phyloP scores from a whole-genome alignment of 768 basidiomycete species.

The Saitozyma sp. region DNA sequence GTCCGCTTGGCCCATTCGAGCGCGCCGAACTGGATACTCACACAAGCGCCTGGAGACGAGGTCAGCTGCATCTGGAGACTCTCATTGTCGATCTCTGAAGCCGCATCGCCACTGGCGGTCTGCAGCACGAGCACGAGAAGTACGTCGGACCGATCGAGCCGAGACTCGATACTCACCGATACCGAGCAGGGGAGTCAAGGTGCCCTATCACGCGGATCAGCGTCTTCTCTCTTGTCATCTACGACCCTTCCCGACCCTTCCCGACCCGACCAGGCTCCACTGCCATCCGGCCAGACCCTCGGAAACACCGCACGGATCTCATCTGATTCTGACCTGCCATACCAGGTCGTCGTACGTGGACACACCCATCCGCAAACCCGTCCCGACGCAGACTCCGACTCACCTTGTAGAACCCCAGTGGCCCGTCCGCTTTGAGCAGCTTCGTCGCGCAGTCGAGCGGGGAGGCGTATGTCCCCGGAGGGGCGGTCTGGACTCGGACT shows the following conservation, averaged over 20 bases:
- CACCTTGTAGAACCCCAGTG: conserved; percentile 93
- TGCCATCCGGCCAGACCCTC: no score
- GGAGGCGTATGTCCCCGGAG: conserved; percentile 82
- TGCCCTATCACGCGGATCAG: conserved; percentile 62
- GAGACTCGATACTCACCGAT: conserved; percentile 58
- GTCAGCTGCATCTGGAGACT: background rate
- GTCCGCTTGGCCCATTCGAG: conserved; percentile 80
- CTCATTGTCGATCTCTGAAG: no score
- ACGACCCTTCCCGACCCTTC: background rate
- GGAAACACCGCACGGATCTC: background rate
- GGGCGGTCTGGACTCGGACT: conserved; percentile 86
- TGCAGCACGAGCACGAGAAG: no score
- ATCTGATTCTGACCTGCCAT: background rate
- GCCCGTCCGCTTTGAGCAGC: conserved; percentile 86
- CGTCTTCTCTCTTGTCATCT: background rate
- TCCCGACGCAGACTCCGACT: conserved; percentile 9
- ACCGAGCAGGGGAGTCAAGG: conserved; percentile 81
- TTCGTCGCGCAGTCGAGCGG: conserved; percentile 89
- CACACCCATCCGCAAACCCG: no score
- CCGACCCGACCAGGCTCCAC: no score
- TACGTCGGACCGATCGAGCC: background rate
- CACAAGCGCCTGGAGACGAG: conserved; percentile 66
- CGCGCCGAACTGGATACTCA: conserved; percentile 92
- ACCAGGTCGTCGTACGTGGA: no score
- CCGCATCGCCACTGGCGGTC: no score